Evolutionary conservation across 768 basidiomycete species (phyloP).

Genomic region (Termitomyces sp.): DNA sequence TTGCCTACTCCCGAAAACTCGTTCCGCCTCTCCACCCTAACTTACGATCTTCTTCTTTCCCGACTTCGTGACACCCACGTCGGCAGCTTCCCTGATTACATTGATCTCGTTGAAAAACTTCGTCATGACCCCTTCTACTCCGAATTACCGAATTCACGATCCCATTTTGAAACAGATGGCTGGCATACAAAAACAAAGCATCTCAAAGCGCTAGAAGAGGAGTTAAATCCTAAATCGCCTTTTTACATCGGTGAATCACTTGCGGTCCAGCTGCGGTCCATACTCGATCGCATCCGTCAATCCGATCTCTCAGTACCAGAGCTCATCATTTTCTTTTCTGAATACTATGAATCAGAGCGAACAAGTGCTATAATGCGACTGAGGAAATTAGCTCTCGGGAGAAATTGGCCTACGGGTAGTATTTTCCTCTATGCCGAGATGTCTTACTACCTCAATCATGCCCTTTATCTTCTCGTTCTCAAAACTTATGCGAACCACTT

Average conservation of each 20-base stretch:
- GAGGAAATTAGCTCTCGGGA: conserved; percentile 25
- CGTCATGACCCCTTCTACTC: conserved; percentile 8
- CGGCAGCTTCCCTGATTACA: conserved; percentile 2
- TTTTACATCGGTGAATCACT: conserved; percentile 6
- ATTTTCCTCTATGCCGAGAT: conserved; percentile 40
- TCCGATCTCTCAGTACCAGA: conserved; percentile 19
- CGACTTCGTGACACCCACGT: conserved; percentile 16
- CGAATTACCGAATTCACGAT: background rate
- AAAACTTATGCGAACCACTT: conserved; percentile 49
- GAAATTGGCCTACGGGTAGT: conserved; percentile 16
- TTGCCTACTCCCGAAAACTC: conserved; percentile 32
- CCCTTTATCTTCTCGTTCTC: conserved; percentile 30
- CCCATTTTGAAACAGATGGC: background rate
- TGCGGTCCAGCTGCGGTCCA: background rate
- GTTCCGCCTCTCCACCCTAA: conserved; percentile 30
- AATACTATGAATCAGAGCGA: conserved; percentile 31
- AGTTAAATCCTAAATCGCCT: conserved; percentile 1
- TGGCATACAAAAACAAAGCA: background rate
- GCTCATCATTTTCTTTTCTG: conserved; percentile 32
- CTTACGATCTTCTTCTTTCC: conserved; percentile 32
- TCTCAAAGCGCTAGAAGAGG: background rate
- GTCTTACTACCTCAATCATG: conserved; percentile 32
- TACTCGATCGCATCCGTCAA: background rate
- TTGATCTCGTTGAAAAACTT: conserved; percentile 18
- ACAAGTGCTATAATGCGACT: conserved; percentile 30